Evolutionary conservation across 768 basidiomycete genomes (phyloP).

Genomic region (Saitozyma sp.): DNA sequence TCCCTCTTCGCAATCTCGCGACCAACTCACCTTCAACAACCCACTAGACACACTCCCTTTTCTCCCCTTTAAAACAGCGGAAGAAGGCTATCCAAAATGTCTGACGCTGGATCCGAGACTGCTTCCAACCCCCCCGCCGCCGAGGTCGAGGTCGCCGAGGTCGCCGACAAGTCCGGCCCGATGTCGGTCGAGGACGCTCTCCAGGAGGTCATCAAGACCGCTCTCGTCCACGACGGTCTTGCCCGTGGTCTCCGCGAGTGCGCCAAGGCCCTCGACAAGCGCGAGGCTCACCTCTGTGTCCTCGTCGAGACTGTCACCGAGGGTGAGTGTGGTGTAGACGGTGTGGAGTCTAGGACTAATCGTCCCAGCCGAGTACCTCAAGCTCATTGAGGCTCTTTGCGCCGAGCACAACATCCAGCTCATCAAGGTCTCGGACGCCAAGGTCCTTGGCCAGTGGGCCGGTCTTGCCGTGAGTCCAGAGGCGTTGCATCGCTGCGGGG

Average conservation of each 20-base stretch:
- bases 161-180: slow-evolving; percentile 86
- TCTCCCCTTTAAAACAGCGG: slow-evolving; percentile 36
- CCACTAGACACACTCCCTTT: slow-evolving; percentile 2
- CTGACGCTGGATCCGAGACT: slow-evolving; percentile 54
- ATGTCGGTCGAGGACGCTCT: slow-evolving; percentile 82
- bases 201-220: slow-evolving; percentile 98
- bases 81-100: slow-evolving; percentile 52
- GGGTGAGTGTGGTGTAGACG: slow-evolving; percentile 47
- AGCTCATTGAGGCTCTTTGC: slow-evolving; percentile 99
- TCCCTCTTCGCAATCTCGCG: slow-evolving; percentile 7
- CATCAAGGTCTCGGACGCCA: slow-evolving; percentile 98
- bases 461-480: slow-evolving; percentile 70
- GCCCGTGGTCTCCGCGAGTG: slow-evolving; percentile 96
- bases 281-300: slow-evolving; percentile 96
- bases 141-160: slow-evolving; percentile 64
- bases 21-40: slow-evolving; percentile 4
- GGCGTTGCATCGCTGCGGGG: not conserved
- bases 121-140: slow-evolving; percentile 51
- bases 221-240: slow-evolving; percentile 96
- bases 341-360: slow-evolving; percentile 6
- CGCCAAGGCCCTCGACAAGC: slow-evolving; percentile 97
- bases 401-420: slow-evolving; percentile 99
- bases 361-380: slow-evolving; percentile 85
- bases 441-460: slow-evolving; percentile 96
- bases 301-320: slow-evolving; percentile 99